phyloP scores from a whole-genome alignment of 2,329 filamentous ascomycete species.

The Chaetomium sp. region DNA sequence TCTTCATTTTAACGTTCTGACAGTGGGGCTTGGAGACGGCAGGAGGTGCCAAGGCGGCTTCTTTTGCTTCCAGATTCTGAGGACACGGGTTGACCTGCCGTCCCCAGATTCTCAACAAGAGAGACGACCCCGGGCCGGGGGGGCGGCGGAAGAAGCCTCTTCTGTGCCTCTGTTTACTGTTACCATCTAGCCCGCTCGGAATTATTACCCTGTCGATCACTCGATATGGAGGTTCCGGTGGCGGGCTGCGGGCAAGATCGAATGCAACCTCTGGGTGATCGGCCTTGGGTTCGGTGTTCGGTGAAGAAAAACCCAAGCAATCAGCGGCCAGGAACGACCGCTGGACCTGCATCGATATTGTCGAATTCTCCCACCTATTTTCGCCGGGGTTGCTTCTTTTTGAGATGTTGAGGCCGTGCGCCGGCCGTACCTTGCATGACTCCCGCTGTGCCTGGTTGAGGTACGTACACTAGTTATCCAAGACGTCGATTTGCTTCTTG shows the following conservation, averaged over 20 bases:
- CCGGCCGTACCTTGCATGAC: constrained; percentile 1
- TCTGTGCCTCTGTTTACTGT: too few relatives aligned
- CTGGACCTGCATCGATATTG: too few relatives aligned
- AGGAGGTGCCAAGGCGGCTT: background rate
- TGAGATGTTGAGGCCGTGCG: background rate
- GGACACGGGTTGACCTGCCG: too few relatives aligned
- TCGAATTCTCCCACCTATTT: too few relatives aligned
- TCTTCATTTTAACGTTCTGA: background rate
- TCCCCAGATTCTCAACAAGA: too few relatives aligned
- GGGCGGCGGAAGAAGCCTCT: too few relatives aligned
- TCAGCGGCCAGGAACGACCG: too few relatives aligned
- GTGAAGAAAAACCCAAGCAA: background rate
- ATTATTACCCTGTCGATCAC: background rate
- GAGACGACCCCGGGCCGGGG: too few relatives aligned
- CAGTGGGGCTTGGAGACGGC: background rate
- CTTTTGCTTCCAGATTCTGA: background rate
- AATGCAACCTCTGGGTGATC: constrained; percentile 3
- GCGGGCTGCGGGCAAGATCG: background rate
- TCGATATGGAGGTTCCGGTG: background rate
- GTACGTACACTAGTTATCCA: background rate
- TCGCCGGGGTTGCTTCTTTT: background rate
- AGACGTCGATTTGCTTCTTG: background rate
- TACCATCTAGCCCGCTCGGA: background rate
- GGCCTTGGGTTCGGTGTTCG: background rate
- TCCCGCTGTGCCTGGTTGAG: background rate